phyloP scores from a whole-genome alignment of 140 eudicot species.

The Cichorium intybus region DNA sequence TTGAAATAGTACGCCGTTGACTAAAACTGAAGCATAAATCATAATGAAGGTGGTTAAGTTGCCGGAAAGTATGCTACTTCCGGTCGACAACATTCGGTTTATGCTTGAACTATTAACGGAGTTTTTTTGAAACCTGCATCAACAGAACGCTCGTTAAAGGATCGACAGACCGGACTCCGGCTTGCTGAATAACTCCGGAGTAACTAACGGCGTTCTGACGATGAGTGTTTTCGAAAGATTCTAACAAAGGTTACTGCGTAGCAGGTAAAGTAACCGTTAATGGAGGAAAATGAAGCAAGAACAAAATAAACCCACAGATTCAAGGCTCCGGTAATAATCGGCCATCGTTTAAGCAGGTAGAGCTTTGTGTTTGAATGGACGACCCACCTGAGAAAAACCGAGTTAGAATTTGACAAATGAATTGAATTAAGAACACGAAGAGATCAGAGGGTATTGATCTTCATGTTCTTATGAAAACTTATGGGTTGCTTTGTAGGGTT shows the following conservation, averaged over 20 bases:
- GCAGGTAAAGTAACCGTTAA: background rate
- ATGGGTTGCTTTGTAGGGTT: background rate
- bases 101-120: background rate
- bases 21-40: background rate
- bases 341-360: background rate
- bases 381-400: background rate
- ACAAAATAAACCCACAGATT: background rate
- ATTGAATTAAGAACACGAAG: background rate
- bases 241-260: background rate
- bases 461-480: background rate
- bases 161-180: background rate
- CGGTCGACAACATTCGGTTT: background rate
- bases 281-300: background rate
- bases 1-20: too few species aligned
- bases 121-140: background rate
- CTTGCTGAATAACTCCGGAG: background rate
- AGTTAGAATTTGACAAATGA: background rate
- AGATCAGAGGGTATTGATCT: background rate
- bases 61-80: conserved; percentile 2
- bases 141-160: background rate
- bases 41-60: background rate
- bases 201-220: conserved; percentile 1
- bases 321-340: background rate
- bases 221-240: background rate
- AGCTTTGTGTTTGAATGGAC: background rate